These are phyloP conservation scores for Bjerkandera adusta DNA, from an alignment of 1,284 basidiomycete species.

Conservation along the genomic window DNA sequence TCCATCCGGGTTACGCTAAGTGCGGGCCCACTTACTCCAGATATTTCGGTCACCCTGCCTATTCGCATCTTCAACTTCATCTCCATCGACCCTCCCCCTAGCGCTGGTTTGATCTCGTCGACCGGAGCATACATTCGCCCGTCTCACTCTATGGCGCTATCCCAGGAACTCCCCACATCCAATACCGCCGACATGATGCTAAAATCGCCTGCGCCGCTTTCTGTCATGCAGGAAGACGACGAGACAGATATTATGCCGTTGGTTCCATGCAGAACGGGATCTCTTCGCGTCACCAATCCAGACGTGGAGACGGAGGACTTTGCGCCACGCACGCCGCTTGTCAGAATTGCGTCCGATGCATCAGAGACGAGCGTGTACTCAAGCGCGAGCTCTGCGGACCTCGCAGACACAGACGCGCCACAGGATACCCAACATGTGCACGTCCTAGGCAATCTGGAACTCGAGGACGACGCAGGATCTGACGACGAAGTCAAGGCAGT, in stretches of 20 bases:
- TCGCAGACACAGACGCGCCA: constrained; percentile 33
- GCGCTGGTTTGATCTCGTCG: constrained; percentile 27
- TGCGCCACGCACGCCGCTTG: constrained; percentile 1
- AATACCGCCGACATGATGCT: neutral
- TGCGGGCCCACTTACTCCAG: constrained; percentile 61
- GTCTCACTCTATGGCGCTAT: constrained; percentile 16
- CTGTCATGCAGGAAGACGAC: neutral
- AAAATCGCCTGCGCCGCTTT: neutral
- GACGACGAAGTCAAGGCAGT: constrained; percentile 27
- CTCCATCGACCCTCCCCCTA: constrained; percentile 77
- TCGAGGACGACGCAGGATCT: constrained; percentile 21
- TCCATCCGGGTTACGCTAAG: constrained; percentile 71
- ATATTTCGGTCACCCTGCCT: constrained; percentile 68
- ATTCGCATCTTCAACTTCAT: constrained; percentile 76
- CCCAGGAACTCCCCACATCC: neutral
- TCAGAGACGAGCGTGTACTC: constrained; percentile 27
- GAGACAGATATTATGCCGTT: neutral
- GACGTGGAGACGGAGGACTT: constrained; percentile 8
- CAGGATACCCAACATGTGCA: constrained; percentile 9
- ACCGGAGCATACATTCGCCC: constrained; percentile 18
- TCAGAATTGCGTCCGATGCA: neutral
- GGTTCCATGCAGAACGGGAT: neutral
- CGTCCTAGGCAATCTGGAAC: constrained; percentile 22
- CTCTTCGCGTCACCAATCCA: constrained; percentile 18
- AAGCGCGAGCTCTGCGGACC: constrained; percentile 27